Percentiles rank a stretch among this genome's conserved stretches.
Conservation (phyloP, 1,284 basidiomycete species). For the Marasmius sp. region DNA sequence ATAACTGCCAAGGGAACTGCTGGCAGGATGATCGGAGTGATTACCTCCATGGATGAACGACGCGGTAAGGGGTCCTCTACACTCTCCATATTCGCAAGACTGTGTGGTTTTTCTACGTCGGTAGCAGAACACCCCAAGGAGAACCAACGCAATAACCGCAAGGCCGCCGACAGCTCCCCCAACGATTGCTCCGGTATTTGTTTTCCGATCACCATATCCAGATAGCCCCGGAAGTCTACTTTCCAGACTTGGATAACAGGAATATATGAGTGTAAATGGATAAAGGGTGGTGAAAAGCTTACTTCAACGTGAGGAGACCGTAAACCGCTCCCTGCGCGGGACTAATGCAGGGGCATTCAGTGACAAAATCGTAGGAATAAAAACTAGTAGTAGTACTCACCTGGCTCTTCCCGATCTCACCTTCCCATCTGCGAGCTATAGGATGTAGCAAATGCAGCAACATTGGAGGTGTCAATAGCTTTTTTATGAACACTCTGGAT, state of each 20-base stretch:
- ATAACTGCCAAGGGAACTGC: too few relatives aligned
- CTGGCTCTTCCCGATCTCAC: constrained; percentile 18
- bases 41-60: too few relatives aligned
- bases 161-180: constrained; percentile 15
- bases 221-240: neutral
- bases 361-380: neutral
- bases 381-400: constrained; percentile 13
- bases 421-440: constrained; percentile 27
- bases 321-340: constrained; percentile 35
- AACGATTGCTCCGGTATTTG: constrained; percentile 13
- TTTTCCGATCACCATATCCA: neutral
- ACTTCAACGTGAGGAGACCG: constrained; percentile 31
- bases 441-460: constrained; percentile 26
- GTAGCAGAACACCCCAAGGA: neutral
- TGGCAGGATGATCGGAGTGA: too few relatives aligned
- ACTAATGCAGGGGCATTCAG: constrained; percentile 13
- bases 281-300: neutral
- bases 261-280: neutral
- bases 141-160: constrained; percentile 1
- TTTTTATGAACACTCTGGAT: constrained; percentile 29
- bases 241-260: neutral
- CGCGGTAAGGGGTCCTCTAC: too few relatives aligned
- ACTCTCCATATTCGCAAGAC: too few relatives aligned
- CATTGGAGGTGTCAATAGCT: constrained; percentile 19
- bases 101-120: too few relatives aligned